These are phyloP conservation scores for Cyclotella sp. DNA, from an alignment of 108 stramenopile species.

Conservation along the genomic window DNA sequence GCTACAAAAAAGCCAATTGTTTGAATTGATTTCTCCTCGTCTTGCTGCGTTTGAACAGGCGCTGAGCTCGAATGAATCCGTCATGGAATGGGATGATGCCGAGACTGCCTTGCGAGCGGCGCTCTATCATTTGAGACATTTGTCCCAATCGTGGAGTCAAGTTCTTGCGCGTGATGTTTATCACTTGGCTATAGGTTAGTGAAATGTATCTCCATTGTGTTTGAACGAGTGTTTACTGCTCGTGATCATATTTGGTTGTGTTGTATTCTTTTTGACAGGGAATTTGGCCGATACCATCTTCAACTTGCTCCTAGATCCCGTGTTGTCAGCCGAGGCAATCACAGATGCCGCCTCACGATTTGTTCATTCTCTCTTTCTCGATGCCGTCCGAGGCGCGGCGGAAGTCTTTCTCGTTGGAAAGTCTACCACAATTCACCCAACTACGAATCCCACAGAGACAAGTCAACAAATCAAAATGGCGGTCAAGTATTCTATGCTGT, in stretches of 20 bases:
- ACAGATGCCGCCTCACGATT: slow-evolving; percentile 70
- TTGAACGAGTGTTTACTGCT: background rate
- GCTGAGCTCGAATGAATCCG: slow-evolving; percentile 69
- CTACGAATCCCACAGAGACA: slow-evolving; percentile 24
- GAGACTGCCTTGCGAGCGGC: slow-evolving; percentile 79
- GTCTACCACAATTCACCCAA: slow-evolving; percentile 5
- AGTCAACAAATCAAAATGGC: slow-evolving; percentile 28
- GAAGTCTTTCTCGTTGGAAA: slow-evolving; percentile 35
- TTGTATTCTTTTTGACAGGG: too few species aligned
- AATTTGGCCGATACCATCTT: slow-evolving; percentile 75
- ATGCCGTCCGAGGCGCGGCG: slow-evolving; percentile 51
- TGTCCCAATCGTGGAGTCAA: slow-evolving; percentile 72
- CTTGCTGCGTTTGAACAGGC: slow-evolving; percentile 58
- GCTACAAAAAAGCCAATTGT: slow-evolving; percentile 66
- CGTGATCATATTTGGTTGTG: too few species aligned
- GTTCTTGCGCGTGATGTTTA: slow-evolving; percentile 67
- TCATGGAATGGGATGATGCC: slow-evolving; percentile 85
- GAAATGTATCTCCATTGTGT: background rate
- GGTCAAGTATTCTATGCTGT: slow-evolving; percentile 36
- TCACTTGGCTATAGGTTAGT: slow-evolving; percentile 57
- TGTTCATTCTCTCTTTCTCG: slow-evolving; percentile 63
- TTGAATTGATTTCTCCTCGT: slow-evolving; percentile 66
- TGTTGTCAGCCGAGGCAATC: slow-evolving; percentile 61
- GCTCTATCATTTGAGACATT: slow-evolving; percentile 73
- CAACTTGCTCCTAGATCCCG: slow-evolving; percentile 62